Evolutionary conservation across 2,329 filamentous ascomycete species (phyloP), one percentile per base, ranked within the genome.

Genomic region (Xylariaceae sp.): DNA sequence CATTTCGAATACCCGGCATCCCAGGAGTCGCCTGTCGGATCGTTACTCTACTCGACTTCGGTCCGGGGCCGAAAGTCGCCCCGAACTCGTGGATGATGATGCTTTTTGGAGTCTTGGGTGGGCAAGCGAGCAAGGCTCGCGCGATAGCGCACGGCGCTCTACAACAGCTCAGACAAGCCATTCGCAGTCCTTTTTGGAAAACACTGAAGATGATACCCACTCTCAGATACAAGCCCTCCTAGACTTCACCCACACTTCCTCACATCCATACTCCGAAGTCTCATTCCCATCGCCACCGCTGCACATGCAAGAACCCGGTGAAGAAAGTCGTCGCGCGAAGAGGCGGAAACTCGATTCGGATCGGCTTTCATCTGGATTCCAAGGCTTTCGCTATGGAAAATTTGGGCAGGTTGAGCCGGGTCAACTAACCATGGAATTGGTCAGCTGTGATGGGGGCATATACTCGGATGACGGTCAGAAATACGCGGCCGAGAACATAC

Each of bases 391-490:
- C 48, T 97, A 96, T 61, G 91, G 90, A 17, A 83, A 82, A 55
- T 89, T 85, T 61, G 91, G 90, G 15, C 90, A 95, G 64, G 85
- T 95, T 13, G 86, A 93, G 45, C 79, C 88, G 0, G 90, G 89
- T 3, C 76, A 79, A 49, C 68, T 96, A 55, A 83, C 77, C 47
- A 89, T 96, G 87, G 87, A 95, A 60, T 82, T 96, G 48, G 77
- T 87, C 37, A 93, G 84, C 69, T 96, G 89, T 59, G 90, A 96
- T 62, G 89, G 89, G 31, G 89, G 90, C 33, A 73, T 80, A 43
- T 81, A 75, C 55, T 72, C 76, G 38, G 81, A 84, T 47, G 78
- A 83, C 66, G 71, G 41, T 66, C 72, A 55, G 19, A 54, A 53
- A 9, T 87, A 87, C 49, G 76, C 77, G 11, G 81, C 84, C 16